A percentile compares a stretch with the other conserved stretches of the same genome.
Evolutionary conservation across 2,329 filamentous ascomycete genomes (phyloP).

Genomic region (Trichoderma atrobrunneum): DNA sequence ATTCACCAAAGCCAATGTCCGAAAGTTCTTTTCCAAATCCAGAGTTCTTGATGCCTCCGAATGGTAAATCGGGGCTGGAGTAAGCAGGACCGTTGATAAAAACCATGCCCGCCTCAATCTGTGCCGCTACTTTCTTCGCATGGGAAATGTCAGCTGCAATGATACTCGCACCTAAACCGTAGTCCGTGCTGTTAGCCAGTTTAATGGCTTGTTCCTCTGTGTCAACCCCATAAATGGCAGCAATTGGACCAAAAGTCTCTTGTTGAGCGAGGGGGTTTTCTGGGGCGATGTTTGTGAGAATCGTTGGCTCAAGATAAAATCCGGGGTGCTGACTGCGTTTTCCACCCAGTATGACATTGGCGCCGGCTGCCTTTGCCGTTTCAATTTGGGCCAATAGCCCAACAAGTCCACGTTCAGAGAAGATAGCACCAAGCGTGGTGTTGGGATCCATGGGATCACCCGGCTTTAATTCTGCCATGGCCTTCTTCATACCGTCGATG

Average conservation of each 20-base stretch:
- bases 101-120: not conserved
- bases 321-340: not conserved
- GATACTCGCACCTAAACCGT: not conserved
- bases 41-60: not conserved
- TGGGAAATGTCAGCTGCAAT: not conserved
- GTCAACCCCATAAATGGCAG: not conserved
- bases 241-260: constrained; percentile 2
- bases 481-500: not conserved
- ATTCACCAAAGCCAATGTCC: not conserved
- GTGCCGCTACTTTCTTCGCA: not conserved
- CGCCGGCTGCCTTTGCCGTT: not conserved
- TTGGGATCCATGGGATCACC: not conserved
- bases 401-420: not conserved
- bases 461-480: not conserved
- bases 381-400: not conserved
- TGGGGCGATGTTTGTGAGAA: not conserved
- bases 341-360: not conserved
- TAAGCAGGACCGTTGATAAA: not conserved
- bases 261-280: not conserved
- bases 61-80: not conserved
- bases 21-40: not conserved
- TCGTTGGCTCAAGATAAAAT: not conserved
- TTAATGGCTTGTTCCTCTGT: not conserved
- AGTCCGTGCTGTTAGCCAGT: not conserved
- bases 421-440: not conserved